Evolutionary conservation across 2,329 filamentous ascomycete species (phyloP).

Genomic region (Sclerotinia trifoliorum): DNA sequence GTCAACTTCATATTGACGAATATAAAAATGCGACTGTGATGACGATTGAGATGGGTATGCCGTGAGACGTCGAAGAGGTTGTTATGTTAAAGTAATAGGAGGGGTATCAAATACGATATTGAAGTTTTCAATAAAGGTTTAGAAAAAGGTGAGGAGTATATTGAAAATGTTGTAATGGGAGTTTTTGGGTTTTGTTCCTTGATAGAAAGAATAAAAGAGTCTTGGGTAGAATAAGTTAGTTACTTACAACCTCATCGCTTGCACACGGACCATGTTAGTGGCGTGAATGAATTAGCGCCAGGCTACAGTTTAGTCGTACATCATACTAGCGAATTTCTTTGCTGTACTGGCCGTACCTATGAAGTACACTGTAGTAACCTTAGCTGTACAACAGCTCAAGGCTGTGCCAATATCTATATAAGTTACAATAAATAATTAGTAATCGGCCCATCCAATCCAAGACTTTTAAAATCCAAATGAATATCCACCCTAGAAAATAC

Average conservation of each 20-base stretch:
- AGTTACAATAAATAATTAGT: background rate
- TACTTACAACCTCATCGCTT: slow-evolving; percentile 1
- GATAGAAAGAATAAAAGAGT: slow-evolving; percentile 17
- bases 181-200: background rate
- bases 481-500: too few species aligned
- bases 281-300: slow-evolving; percentile 5
- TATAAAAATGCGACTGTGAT: slow-evolving; percentile 19
- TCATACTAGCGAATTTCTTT: background rate
- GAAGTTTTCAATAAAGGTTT: background rate
- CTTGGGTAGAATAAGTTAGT: background rate
- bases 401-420: too few species aligned
- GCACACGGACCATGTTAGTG: slow-evolving; percentile 14
- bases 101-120: background rate
- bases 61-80: background rate
- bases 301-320: slow-evolving; percentile 14
- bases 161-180: background rate
- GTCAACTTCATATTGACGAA: slow-evolving; percentile 64
- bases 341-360: background rate
- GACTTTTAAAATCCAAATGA: background rate
- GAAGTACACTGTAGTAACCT: too few species aligned
- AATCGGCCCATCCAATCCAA: background rate
- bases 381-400: too few species aligned
- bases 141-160: background rate
- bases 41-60: background rate
- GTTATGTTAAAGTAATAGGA: background rate